These are phyloP conservation scores for Diaporthe australafricana DNA, from an alignment of 2,329 filamentous ascomycete genomes.

Conservation along the genomic window DNA sequence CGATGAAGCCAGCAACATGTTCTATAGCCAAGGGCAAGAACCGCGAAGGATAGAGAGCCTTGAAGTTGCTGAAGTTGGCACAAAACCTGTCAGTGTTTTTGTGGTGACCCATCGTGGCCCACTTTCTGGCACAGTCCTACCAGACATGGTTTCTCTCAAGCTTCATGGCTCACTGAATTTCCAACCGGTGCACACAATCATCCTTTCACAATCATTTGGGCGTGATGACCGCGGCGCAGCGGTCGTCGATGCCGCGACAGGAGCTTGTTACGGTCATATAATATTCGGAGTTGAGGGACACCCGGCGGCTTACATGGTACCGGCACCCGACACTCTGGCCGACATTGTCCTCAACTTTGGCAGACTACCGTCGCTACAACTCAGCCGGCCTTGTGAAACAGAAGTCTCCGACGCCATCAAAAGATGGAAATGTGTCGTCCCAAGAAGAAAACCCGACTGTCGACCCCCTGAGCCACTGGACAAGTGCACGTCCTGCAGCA, in stretches of 20 bases:
- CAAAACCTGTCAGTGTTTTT: not conserved
- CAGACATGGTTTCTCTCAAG: not conserved
- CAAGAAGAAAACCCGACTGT: not conserved
- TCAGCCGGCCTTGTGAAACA: not conserved
- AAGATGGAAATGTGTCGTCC: constrained; percentile 11
- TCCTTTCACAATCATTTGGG: not conserved
- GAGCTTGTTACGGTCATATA: not conserved
- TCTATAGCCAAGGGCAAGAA: not conserved
- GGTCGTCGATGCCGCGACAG: not conserved
- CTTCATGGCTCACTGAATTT: not conserved
- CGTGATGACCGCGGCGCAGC: not conserved
- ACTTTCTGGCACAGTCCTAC: not conserved
- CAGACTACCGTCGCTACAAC: not conserved
- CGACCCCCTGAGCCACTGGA: not conserved
- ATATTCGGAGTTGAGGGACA: not conserved
- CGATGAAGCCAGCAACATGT: not conserved
- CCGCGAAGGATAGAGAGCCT: not conserved
- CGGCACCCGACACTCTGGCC: not conserved
- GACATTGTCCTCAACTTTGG: not conserved
- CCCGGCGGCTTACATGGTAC: not conserved
- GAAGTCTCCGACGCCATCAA: not conserved
- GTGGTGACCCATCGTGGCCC: not conserved
- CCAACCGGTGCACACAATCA: not conserved
- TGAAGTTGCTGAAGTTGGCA: not conserved
- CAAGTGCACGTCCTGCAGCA: not conserved